These are phyloP conservation scores for Trametes elegans DNA, from an alignment of 768 basidiomycete species.

Conservation along the genomic window DNA sequence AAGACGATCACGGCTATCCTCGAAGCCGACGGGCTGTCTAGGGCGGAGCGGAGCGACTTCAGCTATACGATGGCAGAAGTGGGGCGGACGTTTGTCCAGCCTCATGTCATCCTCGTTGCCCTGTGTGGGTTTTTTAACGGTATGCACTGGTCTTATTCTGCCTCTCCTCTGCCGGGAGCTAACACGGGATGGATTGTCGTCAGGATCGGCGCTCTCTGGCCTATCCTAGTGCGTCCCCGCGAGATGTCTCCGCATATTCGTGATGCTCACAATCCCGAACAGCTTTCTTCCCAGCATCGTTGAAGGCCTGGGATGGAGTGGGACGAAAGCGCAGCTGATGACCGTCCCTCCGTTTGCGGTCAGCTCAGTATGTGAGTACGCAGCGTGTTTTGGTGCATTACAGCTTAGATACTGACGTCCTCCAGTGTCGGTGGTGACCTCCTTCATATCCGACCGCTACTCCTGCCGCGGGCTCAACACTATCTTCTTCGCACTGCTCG, in stretches of 20 bases:
- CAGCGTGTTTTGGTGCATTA: not conserved
- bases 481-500: slow-evolving; percentile 43
- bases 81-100: slow-evolving; percentile 43
- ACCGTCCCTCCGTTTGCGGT: slow-evolving; percentile 34
- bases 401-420: not conserved
- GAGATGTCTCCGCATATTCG: not conserved
- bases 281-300: slow-evolving; percentile 30
- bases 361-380: slow-evolving; percentile 25
- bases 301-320: slow-evolving; percentile 28
- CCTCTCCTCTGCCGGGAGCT: not conserved
- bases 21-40: slow-evolving; percentile 25
- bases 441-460: slow-evolving; percentile 53
- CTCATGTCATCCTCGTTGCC: slow-evolving; percentile 53
- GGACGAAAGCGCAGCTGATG: slow-evolving; percentile 30
- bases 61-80: slow-evolving; percentile 59
- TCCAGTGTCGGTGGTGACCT: slow-evolving; percentile 38
- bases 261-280: not conserved
- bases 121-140: slow-evolving; percentile 54
- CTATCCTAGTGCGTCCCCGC: slow-evolving; percentile 25
- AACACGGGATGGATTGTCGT: not conserved
- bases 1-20: not conserved
- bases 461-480: slow-evolving; percentile 46
- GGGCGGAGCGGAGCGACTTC: slow-evolving; percentile 41
- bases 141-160: slow-evolving; percentile 24
- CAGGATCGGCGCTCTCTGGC: slow-evolving; percentile 22